Conservation (phyloP, 225 moss, liverwort and hornwort genomes). For the Pseudoscleropodium purum region DNA sequence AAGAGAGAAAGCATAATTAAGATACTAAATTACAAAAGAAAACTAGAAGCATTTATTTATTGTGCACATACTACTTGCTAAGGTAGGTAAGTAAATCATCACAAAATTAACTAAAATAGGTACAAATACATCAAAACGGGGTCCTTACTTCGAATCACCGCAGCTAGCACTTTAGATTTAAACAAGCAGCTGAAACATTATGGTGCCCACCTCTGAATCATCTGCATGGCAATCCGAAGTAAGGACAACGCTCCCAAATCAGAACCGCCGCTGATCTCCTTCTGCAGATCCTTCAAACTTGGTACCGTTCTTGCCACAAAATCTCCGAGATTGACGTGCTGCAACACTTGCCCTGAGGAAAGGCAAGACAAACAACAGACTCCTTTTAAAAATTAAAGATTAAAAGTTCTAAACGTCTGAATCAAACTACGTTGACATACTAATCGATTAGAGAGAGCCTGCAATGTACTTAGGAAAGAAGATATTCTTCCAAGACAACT, state of each 20-base stretch:
- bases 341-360: conserved; percentile 59
- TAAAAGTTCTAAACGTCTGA: neutral
- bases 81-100: neutral
- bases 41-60: neutral
- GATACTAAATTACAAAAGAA: neutral
- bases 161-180: neutral
- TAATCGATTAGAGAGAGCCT: neutral
- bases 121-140: neutral
- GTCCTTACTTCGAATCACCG: neutral
- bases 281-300: conserved; percentile 54
- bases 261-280: conserved; percentile 38
- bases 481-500: neutral
- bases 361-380: neutral
- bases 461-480: neutral
- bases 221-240: conserved; percentile 60
- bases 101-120: neutral
- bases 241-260: conserved; percentile 51
- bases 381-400: neutral
- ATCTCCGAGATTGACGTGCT: conserved; percentile 69
- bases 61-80: neutral
- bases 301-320: conserved; percentile 57
- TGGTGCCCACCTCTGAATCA: conserved; percentile 64
- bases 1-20: neutral
- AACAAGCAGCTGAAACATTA: neutral
- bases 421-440: neutral